phyloP scores from a whole-genome alignment of 441 rosid genomes.

The Adansonia grandidieri region DNA sequence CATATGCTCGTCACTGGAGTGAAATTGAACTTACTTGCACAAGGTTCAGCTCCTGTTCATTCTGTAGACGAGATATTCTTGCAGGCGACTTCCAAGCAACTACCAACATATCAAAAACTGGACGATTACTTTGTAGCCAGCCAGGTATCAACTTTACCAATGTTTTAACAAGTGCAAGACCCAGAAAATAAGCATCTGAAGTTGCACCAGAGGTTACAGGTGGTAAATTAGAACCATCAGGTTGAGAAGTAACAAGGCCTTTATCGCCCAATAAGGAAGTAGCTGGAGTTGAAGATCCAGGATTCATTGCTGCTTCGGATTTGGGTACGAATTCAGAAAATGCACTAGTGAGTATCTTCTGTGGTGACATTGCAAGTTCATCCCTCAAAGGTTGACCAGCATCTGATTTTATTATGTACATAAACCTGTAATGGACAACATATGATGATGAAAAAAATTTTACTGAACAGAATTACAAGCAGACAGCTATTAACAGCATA shows the following conservation, averaged over 20 bases:
- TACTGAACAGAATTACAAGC: conserved; percentile 21
- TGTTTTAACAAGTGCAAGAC: conserved; percentile 89
- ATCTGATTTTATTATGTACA: conserved; percentile 91
- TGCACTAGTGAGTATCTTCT: conserved; percentile 84
- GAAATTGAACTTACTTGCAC: conserved; percentile 71
- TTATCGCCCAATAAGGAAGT: conserved; percentile 67
- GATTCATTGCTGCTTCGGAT: conserved; percentile 52
- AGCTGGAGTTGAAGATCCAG: conserved; percentile 63
- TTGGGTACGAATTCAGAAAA: conserved; percentile 81
- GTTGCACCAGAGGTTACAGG: conserved; percentile 47
- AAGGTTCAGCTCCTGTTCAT: conserved; percentile 92
- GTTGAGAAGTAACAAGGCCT: conserved; percentile 47
- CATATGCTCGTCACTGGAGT: neutral
- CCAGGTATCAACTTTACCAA: conserved; percentile 88
- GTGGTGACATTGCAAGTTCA: conserved; percentile 94
- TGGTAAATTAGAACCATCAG: conserved; percentile 54
- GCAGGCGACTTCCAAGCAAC: conserved; percentile 93
- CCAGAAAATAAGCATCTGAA: conserved; percentile 89
- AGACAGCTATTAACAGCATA: conserved; percentile 23
- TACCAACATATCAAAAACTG: conserved; percentile 83
- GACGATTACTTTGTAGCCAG: conserved; percentile 89
- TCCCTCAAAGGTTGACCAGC: conserved; percentile 96
- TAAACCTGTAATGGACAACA: conserved; percentile 65
- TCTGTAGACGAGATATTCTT: conserved; percentile 83
- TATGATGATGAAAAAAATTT: conserved; percentile 26